A percentile compares a stretch with the other conserved stretches of the same genome.
Evolutionary conservation across 805 yeast species (phyloP).

Genomic region (Starmerella roubikii): DNA sequence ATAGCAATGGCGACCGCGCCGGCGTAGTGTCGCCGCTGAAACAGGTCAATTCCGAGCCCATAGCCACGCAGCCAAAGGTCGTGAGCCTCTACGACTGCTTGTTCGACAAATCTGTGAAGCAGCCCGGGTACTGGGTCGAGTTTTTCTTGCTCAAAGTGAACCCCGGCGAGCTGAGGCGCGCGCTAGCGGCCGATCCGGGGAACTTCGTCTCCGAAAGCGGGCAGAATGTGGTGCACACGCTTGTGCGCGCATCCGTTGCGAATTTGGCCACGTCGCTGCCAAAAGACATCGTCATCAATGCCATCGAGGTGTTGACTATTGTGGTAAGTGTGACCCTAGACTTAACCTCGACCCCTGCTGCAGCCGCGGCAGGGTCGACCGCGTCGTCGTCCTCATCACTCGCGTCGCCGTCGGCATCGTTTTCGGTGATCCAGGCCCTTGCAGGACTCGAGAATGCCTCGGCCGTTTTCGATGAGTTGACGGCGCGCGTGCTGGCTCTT

Average conservation of each 20-base stretch:
- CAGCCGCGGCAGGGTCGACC: background rate
- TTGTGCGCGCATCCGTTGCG: conserved; percentile 19
- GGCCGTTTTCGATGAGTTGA: conserved; percentile 21
- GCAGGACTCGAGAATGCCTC: conserved; percentile 28
- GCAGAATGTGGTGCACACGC: conserved; percentile 15
- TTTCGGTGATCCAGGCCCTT: conserved; percentile 16
- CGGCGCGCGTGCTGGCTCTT: conserved; percentile 21
- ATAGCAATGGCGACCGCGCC: no score
- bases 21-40: conserved; percentile 17
- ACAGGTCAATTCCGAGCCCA: conserved; percentile 20
- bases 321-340: conserved; percentile 8
- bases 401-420: no score
- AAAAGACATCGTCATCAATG: conserved; percentile 8
- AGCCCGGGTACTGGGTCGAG: conserved; percentile 27
- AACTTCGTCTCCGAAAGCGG: conserved; percentile 2
- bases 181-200: conserved; percentile 11
- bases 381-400: no score
- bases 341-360: no score
- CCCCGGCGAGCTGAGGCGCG: conserved; percentile 14
- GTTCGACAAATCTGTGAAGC: conserved; percentile 16
- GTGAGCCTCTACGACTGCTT: conserved; percentile 25
- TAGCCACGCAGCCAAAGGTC: conserved; percentile 24
- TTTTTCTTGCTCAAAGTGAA: conserved; percentile 24
- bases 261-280: conserved; percentile 13
- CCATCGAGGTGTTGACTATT: conserved; percentile 5